Base-by-base conservation (phyloP, 179 eudicot species). In the Pouteria campechiana region DNA sequence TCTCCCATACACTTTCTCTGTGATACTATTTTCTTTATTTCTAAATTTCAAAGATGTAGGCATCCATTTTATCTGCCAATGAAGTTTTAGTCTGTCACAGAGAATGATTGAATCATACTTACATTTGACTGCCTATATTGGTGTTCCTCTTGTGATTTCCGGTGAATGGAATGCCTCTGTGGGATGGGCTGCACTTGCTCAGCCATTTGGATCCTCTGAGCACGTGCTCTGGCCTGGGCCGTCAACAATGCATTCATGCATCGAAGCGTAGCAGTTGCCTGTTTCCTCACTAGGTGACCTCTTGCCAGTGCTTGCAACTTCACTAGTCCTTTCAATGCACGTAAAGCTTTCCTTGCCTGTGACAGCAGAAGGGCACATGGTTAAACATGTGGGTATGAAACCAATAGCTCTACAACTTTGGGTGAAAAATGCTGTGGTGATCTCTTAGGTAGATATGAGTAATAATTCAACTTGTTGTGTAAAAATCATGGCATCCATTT, bases 311-410 rank as follows among this genome's bases (percentile, higher is more conserved):
- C 97, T 50, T 89, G 97, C 56, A 89, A 59, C 81, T 89, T 89
- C 74, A 89, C 97, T 31, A 89, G 51, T 45, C 97, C 97, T 60
- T 65, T 85, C 55, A 89, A 40, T 7, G 97, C 97, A 55, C 70
- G 61, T 49, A 89, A 47, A 28, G 97, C 97, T 44, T 89, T 89
- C 48, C 97, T 81, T 29, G 97, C 97, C 96, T 87, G 62, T n/a
- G 7, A 28, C 28, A 43, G 17, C 17, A 32, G 7, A 17, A 17
- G 25, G 48, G 16, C 17, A 38, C 28, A 20, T 10, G 15, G 13
- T 25, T 24, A 0, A 30, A 41, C 3, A 24, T 41, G 2, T 25
- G 23, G 7, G 2, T 6, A 41, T n/a, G 17, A 12, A 31, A 52
- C n/a, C n/a, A n/a, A n/a, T n/a, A n/a, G n/a, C n/a, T n/a, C n/a